These are phyloP conservation scores for Pharnaceum exiguum DNA, from an alignment of 148 eudicot species.

Conservation along the genomic window DNA sequence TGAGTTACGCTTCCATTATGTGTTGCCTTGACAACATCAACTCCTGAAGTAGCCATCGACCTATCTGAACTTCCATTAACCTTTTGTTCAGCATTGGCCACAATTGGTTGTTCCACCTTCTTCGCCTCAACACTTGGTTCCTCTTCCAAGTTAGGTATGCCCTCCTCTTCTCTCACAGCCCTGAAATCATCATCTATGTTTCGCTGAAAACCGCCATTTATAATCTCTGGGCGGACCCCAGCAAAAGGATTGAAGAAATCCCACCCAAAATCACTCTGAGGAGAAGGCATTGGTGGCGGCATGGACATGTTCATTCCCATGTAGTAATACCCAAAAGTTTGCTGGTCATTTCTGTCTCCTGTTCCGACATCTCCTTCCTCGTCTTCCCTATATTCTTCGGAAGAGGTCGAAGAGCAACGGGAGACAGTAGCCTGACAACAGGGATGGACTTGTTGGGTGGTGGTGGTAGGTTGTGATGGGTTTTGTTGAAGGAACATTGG, in stretches of 20 bases:
- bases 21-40: constrained; percentile 33
- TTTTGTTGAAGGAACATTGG: constrained; percentile 73
- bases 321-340: constrained; percentile 50
- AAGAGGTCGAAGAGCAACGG: constrained; percentile 25
- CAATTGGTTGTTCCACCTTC: constrained; percentile 5
- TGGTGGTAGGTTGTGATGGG: constrained; percentile 42
- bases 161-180: constrained; percentile 78
- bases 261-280: constrained; percentile 87
- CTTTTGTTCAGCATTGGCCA: constrained; percentile 7
- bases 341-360: background rate
- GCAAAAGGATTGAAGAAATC: constrained; percentile 89
- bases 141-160: constrained; percentile 77
- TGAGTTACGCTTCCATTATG: constrained; percentile 25
- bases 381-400: constrained; percentile 26
- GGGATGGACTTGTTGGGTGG: constrained; percentile 31
- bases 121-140: constrained; percentile 32
- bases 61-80: constrained; percentile 10
- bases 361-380: constrained; percentile 13
- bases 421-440: constrained; percentile 34
- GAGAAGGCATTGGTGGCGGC: constrained; percentile 65
- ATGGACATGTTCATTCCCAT: constrained; percentile 34
- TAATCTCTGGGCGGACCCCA: constrained; percentile 42
- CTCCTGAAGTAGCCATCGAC: constrained; percentile 22
- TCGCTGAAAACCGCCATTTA: constrained; percentile 36
- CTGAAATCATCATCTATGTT: constrained; percentile 58